These are phyloP conservation scores for Hymenoscyphus fraxineus DNA, from an alignment of 2,329 filamentous ascomycete species.

Conservation along the genomic window DNA sequence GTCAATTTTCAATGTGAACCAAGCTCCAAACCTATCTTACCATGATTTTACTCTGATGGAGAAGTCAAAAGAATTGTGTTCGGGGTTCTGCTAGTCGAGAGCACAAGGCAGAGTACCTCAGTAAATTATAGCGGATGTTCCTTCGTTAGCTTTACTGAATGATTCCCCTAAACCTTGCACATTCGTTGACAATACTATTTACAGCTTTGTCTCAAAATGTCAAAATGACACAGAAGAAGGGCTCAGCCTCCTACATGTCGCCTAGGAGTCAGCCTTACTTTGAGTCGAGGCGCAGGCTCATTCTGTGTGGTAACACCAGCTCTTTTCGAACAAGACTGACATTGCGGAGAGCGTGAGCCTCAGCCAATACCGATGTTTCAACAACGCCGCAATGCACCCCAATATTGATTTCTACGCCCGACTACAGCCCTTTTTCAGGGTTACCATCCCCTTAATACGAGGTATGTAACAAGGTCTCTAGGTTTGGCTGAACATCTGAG, in stretches of 20 bases:
- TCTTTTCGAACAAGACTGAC: background rate
- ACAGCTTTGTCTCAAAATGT: too few relatives aligned
- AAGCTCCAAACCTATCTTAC: background rate
- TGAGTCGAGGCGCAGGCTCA: background rate
- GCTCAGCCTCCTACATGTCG: too few relatives aligned
- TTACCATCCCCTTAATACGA: background rate
- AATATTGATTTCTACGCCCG: background rate
- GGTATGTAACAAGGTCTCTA: background rate
- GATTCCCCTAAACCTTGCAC: too few relatives aligned
- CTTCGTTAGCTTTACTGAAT: too few relatives aligned
- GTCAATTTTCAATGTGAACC: background rate
- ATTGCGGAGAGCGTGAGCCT: background rate
- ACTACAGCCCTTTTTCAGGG: background rate
- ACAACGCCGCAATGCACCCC: background rate
- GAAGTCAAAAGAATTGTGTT: too few relatives aligned
- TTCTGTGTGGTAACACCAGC: background rate
- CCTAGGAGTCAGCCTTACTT: background rate
- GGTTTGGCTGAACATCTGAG: background rate
- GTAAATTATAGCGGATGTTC: too few relatives aligned
- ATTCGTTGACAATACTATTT: too few relatives aligned
- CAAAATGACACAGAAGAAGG: too few relatives aligned
- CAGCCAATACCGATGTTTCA: background rate
- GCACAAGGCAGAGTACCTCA: too few relatives aligned
- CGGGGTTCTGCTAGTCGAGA: too few relatives aligned
- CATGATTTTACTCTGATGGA: too few relatives aligned